Evolutionary conservation across 441 rosid species (phyloP), one percentile per base, ranked within the genome.

Genomic region (Bruguiera hainesii): DNA sequence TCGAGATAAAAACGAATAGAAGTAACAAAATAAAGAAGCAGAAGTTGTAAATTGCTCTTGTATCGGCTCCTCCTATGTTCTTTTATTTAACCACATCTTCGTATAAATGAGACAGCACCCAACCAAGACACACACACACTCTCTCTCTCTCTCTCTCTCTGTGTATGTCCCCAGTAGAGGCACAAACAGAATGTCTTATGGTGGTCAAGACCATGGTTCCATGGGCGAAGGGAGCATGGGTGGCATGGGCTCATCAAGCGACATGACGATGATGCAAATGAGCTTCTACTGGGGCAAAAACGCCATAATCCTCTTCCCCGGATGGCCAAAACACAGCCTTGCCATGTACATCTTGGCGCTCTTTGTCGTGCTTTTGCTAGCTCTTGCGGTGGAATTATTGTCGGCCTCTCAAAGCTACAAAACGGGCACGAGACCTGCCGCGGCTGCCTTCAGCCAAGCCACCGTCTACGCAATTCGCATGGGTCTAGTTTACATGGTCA

Each of bases 221-320:
- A 3, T 42, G 48, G 48, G 15, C 16, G 48, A 2, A 10, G 16
- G 48, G 18, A 39, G 48, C 48, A 39, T 13, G 48, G 48, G 5
- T 5, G 16, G 48, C 48, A 3, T 2, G 48, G 48, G 48, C 48
- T 42, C 48, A 0, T 11, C 48, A 13, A 42, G 48, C 13, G 71
- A 56, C 30, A 74, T 71, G 66, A 15, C 1, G 83, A 55, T 21
- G 80, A 83, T 82, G 91, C 88, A 79, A 48, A 83, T 66, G 87
- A 80, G 75, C 67, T 86, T 88, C 78, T 88, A 80, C 73, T 88
- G 83, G 91, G 88, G 89, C 13, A 84, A 80, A 73, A 73, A 84
- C 7, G 87, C 72, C 5, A 63, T 70, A 7, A n/a, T 88, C 50
- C 66, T 80, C 21, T 88, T 85, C 78, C 72, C 87, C 0, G 81